Conservation (phyloP, 176 grass and related monocot genomes). For the Aegilops sharonensis region DNA sequence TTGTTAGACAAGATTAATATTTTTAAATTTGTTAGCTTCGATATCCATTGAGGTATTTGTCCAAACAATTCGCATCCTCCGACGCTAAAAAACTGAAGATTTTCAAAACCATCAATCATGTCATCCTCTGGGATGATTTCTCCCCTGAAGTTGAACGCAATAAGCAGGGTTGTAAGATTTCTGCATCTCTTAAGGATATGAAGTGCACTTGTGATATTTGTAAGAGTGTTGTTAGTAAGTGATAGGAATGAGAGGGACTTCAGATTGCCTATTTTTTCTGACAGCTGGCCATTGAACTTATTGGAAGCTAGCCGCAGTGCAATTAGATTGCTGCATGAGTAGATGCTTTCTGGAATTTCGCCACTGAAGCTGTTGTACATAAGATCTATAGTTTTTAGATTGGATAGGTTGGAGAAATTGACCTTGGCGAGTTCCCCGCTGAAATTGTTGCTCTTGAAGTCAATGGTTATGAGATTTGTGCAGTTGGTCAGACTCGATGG, state of each 20-base stretch:
- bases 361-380: neutral
- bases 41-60: constrained; percentile 31
- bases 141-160: neutral
- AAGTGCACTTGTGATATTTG: constrained; percentile 17
- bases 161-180: constrained; percentile 20
- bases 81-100: neutral
- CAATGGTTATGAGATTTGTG: constrained; percentile 8
- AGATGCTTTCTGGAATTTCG: constrained; percentile 36
- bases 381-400: constrained; percentile 31
- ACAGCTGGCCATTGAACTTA: neutral
- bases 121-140: constrained; percentile 20
- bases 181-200: neutral
- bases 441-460: constrained; percentile 8
- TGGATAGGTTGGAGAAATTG: constrained; percentile 19
- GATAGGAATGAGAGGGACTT: constrained; percentile 5
- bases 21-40: constrained; percentile 14
- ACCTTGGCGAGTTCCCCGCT: neutral
- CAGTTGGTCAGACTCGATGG: constrained; percentile 12
- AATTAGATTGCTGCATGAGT: constrained; percentile 14
- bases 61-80: neutral
- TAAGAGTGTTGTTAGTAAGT: neutral
- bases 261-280: neutral
- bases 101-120: neutral
- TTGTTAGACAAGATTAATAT: neutral
- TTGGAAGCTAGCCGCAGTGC: neutral